phyloP scores from a whole-genome alignment of 345 rosid species.

The Eucalyptus erythrocorys region DNA sequence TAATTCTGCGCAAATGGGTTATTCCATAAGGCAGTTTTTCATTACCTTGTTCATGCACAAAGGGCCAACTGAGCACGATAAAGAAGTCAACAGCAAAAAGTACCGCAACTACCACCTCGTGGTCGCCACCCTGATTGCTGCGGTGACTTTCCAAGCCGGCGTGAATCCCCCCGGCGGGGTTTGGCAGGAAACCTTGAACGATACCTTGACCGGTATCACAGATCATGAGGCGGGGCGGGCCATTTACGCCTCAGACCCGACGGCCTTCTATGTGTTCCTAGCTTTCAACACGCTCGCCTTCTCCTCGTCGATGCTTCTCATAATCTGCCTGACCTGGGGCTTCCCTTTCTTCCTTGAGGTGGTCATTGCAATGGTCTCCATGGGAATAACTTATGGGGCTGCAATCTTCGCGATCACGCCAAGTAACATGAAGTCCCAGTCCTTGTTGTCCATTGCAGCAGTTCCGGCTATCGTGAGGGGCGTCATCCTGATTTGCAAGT shows the following conservation, averaged over 20 bases:
- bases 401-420: background rate
- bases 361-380: background rate
- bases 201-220: no score
- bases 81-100: no score
- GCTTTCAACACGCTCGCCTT: background rate
- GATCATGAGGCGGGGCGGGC: no score
- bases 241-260: no score
- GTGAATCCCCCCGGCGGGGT: no score
- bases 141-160: no score
- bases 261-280: background rate
- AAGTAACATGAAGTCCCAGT: background rate
- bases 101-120: no score
- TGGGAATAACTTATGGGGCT: background rate
- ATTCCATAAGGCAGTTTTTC: no score
- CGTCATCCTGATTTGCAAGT: background rate
- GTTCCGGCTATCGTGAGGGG: background rate
- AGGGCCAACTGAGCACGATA: no score
- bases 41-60: no score
- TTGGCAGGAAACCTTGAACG: no score
- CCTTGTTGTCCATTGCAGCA: background rate
- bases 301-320: background rate
- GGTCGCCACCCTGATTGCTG: no score
- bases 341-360: background rate
- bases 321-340: background rate
- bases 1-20: background rate